Evolutionary conservation across 257 asterid species (phyloP), one percentile per base, ranked within the genome.

Genomic region (Fraxinus excelsior): DNA sequence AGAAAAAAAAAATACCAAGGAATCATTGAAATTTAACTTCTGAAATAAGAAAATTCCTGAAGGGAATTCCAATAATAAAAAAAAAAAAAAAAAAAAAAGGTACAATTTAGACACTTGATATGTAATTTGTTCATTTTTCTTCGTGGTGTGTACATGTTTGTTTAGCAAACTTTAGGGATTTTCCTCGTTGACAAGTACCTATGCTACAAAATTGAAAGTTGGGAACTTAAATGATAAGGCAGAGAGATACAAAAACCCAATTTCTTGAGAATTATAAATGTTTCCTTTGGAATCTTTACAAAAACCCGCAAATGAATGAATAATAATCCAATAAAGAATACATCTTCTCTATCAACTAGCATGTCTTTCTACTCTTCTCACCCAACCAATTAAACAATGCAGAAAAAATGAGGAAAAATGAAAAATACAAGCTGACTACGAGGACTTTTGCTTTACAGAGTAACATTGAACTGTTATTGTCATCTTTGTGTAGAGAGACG

Each of bases 321-420:
- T 80, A 77, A 69, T 74, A 16, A 66, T 78, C 62, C 76, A 79
- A 84, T 73, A 89, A 89, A 85, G 92, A 89, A 90, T 89, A 74
- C 79, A 71, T 74, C 35, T 67, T 82, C 44, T 76, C 75, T 82
- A 86, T 85, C 80, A 82, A 85, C 81, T 81, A 76, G 81, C 53
- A 42, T 74, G 79, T 7, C 3, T n/a, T 56, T 81, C 84, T 88
- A 87, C 81, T 82, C 86, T 74, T 34, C 56, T 80, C 75, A 29
- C 28, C 65, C 28, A 40, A 77, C 53, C 78, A 73, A 42, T 32
- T 78, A 4, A 34, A 72, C 65, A 71, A 44, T 12, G 35, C 42
- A 71, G 53, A 46, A 68, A 68, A 77, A 77, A 29, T 77, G 29
- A 78, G 35, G 46, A 78, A 84, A 74, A 74, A 66, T 7, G 66